Evolutionary conservation across 225 moss, liverwort and hornwort genomes (phyloP).

Genomic region (Polytrichum commune): DNA sequence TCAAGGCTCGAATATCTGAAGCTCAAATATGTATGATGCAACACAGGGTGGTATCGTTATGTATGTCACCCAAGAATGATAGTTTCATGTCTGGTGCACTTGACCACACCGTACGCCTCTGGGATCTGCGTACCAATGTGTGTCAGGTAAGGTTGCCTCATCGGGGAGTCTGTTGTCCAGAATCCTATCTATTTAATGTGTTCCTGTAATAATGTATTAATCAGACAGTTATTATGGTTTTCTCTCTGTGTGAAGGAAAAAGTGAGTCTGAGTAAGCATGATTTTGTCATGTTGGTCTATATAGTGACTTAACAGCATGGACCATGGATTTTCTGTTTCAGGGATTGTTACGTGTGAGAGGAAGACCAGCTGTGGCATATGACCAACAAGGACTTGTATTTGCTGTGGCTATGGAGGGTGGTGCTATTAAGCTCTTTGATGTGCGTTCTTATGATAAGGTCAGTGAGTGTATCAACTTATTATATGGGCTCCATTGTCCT

Average conservation of each 20-base stretch:
- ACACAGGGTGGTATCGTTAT: slow-evolving; percentile 95
- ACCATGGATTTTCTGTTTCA: slow-evolving; percentile 14
- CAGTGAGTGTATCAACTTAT: slow-evolving; percentile 2
- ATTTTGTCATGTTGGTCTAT: too few species aligned
- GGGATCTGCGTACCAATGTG: slow-evolving; percentile 90
- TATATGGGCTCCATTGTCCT: not conserved
- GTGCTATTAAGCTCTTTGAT: slow-evolving; percentile 93
- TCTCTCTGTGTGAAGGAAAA: too few species aligned
- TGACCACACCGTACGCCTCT: slow-evolving; percentile 92
- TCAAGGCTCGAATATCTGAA: not conserved
- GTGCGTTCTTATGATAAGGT: slow-evolving; percentile 98
- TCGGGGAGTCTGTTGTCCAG: too few species aligned
- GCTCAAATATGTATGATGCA: slow-evolving; percentile 20
- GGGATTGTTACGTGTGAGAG: slow-evolving; percentile 95
- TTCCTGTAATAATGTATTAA: too few species aligned
- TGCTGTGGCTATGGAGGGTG: slow-evolving; percentile 97
- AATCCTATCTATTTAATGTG: too few species aligned
- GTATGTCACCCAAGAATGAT: slow-evolving; percentile 99
- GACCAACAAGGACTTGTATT: slow-evolving; percentile 98
- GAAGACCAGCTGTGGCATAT: slow-evolving; percentile 95
- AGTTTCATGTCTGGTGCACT: slow-evolving; percentile 96
- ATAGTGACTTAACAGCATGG: too few species aligned
- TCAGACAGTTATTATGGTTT: too few species aligned
- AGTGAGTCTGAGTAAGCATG: too few species aligned
- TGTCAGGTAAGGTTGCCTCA: slow-evolving; percentile 65